Percentiles rank a stretch among this genome's conserved stretches.
Conservation (phyloP, 1,284 basidiomycete genomes). For the Cryptococcus sp. region DNA sequence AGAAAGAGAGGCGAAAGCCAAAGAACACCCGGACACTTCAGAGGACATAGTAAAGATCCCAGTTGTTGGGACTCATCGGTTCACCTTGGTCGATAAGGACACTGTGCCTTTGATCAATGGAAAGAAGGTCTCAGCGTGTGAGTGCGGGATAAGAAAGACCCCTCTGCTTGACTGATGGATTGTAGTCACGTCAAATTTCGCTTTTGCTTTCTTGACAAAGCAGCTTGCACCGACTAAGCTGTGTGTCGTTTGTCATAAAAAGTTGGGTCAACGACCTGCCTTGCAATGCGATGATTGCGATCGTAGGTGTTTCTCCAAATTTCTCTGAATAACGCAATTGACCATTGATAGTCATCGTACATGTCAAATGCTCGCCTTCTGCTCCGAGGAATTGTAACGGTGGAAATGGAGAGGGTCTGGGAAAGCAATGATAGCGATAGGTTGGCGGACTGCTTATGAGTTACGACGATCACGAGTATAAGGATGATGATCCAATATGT, state of each 20-base stretch:
- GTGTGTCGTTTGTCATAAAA: constrained; percentile 75
- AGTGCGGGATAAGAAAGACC: constrained; percentile 9
- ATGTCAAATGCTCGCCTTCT: constrained; percentile 74
- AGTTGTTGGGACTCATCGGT: constrained; percentile 60
- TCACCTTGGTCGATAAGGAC: constrained; percentile 65
- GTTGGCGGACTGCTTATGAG: background rate
- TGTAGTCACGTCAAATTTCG: constrained; percentile 24
- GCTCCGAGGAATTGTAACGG: constrained; percentile 64
- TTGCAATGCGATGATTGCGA: constrained; percentile 86
- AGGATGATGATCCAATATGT: too few relatives aligned
- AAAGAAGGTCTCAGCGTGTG: constrained; percentile 33
- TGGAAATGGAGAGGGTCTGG: background rate
- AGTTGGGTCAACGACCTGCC: constrained; percentile 76
- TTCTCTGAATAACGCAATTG: background rate
- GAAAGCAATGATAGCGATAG: background rate
- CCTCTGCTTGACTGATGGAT: constrained; percentile 1
- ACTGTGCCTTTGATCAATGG: constrained; percentile 59
- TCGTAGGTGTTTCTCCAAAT: constrained; percentile 47
- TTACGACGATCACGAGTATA: too few relatives aligned
- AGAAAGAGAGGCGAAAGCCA: constrained; percentile 25
- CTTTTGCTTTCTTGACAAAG: constrained; percentile 61
- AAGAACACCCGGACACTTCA: constrained; percentile 54
- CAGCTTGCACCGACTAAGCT: constrained; percentile 59
- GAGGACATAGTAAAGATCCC: constrained; percentile 19
- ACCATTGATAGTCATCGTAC: constrained; percentile 54